Base-by-base conservation (phyloP, 352 stramenopile genomes). In the Pseudoperonospora humuli region DNA sequence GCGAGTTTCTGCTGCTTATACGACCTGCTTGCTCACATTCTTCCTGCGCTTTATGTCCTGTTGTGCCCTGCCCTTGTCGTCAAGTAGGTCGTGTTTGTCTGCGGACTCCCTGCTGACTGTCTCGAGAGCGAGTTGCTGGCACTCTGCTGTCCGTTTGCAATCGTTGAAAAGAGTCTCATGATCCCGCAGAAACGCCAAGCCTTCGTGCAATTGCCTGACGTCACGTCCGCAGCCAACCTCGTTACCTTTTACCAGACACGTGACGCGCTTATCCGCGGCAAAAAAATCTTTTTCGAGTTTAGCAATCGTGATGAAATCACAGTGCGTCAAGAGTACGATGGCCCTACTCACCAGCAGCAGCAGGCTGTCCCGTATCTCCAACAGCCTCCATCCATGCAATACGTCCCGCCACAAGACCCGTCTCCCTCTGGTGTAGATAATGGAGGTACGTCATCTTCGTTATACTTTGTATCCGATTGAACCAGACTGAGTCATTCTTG, bases 71-170 rank as follows among this genome's bases (percentile, higher is more conserved):
- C 32, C 37, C 43, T 57, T 42, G 28, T 53, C 33, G 32, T 18
- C 18, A 39, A 31, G 21, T 61, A 89, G 76, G 75, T 86, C 37
- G 65, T 91, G 13, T 86, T 86, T 41, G 75, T 88, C n/a, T 76
- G 75, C 29, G 74, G 72, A 21, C 57, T 91, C 6, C 79, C 79
- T 6, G 48, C 63, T 18, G 79, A 91, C 46, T 91, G 79, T 49
- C 62, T 91, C 19, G 79, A 91, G 49, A 88, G 75, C 38, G 79
- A 91, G 44, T 65, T 91, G 19, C 70, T 91, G 18, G 79, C 79
- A 31, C 65, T 91, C 23, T 87, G 76, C 48, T 86, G 72, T 21
- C 79, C 79, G 3, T 91, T 91, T 45, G 75, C 79, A 8, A 70
- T 85, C 2, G 79, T 91, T 7, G 79, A 91, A 48, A 91, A 91